Evolutionary conservation across 78 protist genomes (phyloP).

Genomic region (Emiliania huxleyi): DNA sequence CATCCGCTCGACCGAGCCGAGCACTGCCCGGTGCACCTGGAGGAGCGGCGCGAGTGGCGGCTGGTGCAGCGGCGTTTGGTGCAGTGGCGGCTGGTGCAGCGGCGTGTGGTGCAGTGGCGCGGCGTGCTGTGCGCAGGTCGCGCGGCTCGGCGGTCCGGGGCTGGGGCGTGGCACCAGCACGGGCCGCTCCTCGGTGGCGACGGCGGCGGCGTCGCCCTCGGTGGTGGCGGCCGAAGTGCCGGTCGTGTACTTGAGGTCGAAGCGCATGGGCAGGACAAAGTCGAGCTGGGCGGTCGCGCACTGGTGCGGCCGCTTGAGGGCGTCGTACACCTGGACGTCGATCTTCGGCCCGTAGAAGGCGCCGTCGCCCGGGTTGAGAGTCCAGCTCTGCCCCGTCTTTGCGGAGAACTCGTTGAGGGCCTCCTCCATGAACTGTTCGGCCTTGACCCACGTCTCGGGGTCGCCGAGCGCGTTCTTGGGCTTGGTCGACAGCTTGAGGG

Average conservation of each 20-base stretch:
- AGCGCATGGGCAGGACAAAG: constrained; percentile 63
- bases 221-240: not conserved
- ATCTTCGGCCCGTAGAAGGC: constrained; percentile 79
- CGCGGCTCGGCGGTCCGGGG: no score
- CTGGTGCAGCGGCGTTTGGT: no score
- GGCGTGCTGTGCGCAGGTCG: no score
- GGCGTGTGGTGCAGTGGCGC: no score
- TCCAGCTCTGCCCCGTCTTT: constrained; percentile 72
- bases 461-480: constrained; percentile 65
- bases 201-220: not conserved
- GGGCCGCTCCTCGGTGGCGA: not conserved
- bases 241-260: not conserved
- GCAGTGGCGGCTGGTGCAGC: no score
- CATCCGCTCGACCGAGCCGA: constrained; percentile 97
- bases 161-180: no score
- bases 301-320: constrained; percentile 87
- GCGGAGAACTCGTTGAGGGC: constrained; percentile 66
- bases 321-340: constrained; percentile 54
- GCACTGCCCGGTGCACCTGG: constrained; percentile 98
- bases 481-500: constrained; percentile 64
- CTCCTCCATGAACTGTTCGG: constrained; percentile 72
- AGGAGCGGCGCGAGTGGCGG: constrained; percentile 78
- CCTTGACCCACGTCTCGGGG: constrained; percentile 62
- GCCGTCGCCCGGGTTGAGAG: constrained; percentile 63
- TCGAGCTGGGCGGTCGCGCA: constrained; percentile 98